A percentile compares a stretch with the other conserved stretches of the same genome.
Evolutionary conservation across 2,329 filamentous ascomycete species (phyloP).

Genomic region (Tolypocladium tundrense): DNA sequence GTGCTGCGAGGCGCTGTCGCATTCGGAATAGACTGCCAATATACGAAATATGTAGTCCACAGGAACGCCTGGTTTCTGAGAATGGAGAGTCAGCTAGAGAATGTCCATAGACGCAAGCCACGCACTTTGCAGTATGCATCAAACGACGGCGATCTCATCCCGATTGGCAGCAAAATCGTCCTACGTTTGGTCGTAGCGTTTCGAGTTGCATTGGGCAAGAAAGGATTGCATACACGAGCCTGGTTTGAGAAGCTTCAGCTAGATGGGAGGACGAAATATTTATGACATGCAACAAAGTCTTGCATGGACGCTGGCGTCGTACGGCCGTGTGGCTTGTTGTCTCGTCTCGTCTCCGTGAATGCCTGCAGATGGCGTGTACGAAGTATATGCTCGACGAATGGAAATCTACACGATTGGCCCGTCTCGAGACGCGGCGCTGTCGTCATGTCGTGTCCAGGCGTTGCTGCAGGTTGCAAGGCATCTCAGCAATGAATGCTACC

Average conservation of each 20-base stretch:
- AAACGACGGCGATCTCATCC: constrained; percentile 19
- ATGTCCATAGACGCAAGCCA: neutral
- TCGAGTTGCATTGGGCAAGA: neutral
- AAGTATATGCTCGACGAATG: too few species aligned
- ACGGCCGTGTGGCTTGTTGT: neutral
- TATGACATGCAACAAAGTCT: neutral
- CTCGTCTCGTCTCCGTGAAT: neutral
- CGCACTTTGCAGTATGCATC: neutral
- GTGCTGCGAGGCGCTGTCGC: constrained; percentile 39
- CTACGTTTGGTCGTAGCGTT: neutral
- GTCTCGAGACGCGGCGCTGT: neutral
- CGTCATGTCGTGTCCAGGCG: neutral
- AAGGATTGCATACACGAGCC: neutral
- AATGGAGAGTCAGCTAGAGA: neutral
- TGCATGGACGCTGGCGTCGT: neutral
- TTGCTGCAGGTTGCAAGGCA: neutral
- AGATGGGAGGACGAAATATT: neutral
- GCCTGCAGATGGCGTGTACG: neutral
- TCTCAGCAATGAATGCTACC: neutral
- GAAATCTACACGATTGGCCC: neutral
- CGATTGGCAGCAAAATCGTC: neutral
- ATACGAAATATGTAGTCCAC: neutral
- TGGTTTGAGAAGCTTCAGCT: neutral
- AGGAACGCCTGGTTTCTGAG: neutral
- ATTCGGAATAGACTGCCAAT: constrained; percentile 7